These are phyloP conservation scores for Linanthus parryae DNA, from an alignment of 148 eudicot genomes.

Conservation along the genomic window DNA sequence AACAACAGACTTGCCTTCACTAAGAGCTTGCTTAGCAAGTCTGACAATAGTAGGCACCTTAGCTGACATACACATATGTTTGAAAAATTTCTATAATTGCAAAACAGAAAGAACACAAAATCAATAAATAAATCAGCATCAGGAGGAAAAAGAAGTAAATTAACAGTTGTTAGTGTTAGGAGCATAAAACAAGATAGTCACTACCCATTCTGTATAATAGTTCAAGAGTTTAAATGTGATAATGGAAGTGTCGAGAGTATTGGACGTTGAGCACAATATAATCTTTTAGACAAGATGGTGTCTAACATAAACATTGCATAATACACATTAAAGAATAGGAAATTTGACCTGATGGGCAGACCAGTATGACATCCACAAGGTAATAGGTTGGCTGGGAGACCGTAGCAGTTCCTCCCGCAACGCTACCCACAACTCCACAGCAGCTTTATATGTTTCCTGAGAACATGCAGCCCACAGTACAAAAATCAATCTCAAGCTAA, in stretches of 20 bases:
- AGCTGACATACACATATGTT: constrained; percentile 92
- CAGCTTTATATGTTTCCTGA: constrained; percentile 74
- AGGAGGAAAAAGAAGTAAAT: neutral
- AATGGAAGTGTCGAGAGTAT: no score
- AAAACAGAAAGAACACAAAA: constrained; percentile 8
- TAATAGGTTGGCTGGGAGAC: constrained; percentile 46
- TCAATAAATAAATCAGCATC: no score
- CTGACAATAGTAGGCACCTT: constrained; percentile 77
- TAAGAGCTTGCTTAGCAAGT: constrained; percentile 66
- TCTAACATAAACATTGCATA: no score
- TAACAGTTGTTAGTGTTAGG: no score
- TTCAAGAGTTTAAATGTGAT: no score
- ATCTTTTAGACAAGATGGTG: no score
- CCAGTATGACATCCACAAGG: constrained; percentile 86
- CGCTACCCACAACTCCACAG: constrained; percentile 94
- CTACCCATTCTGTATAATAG: no score
- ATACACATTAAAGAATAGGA: constrained; percentile 8
- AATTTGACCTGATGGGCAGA: constrained; percentile 98
- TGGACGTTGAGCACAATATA: no score
- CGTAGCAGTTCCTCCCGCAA: constrained; percentile 72
- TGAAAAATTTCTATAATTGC: constrained; percentile 74
- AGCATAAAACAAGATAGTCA: no score
- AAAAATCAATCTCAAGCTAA: no score
- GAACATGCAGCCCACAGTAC: no score
- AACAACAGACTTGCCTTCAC: constrained; percentile 69